Conservation (phyloP, 768 basidiomycete species). For the Hypholoma sublateritium region DNA sequence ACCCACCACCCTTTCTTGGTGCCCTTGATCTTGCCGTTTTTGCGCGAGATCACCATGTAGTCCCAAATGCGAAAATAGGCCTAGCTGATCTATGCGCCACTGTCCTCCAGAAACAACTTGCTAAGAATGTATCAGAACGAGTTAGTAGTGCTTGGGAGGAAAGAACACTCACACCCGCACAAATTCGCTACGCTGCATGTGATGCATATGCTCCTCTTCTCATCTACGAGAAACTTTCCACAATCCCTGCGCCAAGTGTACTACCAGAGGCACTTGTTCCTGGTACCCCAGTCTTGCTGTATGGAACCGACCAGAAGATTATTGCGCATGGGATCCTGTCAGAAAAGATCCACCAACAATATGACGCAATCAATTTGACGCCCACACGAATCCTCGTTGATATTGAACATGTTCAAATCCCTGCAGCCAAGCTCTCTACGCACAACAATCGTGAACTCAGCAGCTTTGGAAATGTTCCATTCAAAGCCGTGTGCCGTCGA, state of each 20-base stretch:
- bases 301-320: constrained; percentile 10
- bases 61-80: constrained; percentile 13
- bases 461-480: constrained; percentile 16
- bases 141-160: constrained; percentile 18
- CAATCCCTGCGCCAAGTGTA: constrained; percentile 15
- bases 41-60: constrained; percentile 24
- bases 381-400: constrained; percentile 8
- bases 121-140: constrained; percentile 18
- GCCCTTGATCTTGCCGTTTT: constrained; percentile 26
- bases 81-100: constrained; percentile 28
- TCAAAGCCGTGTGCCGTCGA: constrained; percentile 11
- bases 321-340: constrained; percentile 9
- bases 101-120: constrained; percentile 19
- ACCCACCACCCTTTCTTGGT: constrained; percentile 21
- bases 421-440: constrained; percentile 17
- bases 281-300: constrained; percentile 11
- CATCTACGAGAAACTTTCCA: constrained; percentile 21
- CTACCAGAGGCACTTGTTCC: constrained; percentile 6
- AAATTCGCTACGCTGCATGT: constrained; percentile 17
- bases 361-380: constrained; percentile 12
- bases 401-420: constrained; percentile 13
- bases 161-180: constrained; percentile 8
- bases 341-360: not conserved
- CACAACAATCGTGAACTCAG: constrained; percentile 13
- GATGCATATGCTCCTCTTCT: constrained; percentile 17